Base-by-base conservation (phyloP, 2,329 filamentous ascomycete genomes). In the Penicillium sp. region DNA sequence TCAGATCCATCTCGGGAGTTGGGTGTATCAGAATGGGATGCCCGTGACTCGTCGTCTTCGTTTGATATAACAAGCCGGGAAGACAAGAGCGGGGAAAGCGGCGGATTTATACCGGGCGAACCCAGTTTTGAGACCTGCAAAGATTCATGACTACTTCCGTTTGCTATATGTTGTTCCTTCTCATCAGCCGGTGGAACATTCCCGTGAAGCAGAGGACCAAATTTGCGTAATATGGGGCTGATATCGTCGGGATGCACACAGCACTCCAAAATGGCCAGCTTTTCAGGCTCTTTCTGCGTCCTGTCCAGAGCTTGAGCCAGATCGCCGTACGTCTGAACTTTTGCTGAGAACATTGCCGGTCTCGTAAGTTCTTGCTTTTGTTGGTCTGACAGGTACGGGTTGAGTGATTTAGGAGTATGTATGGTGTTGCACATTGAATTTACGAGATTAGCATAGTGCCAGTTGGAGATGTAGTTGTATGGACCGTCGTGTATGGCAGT, bases 391-490 rank as follows among this genome's bases (percentile, higher is more conserved):
- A 30, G 7, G 21, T 28, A 48, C n/a, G 46, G 28, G 26, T 26
- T 47, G 26, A 23, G 5, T 26, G 45, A 24, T 8, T 20, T 26
- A 5, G 3, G 16, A 20, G 40, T 43, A 43, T 43, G 40, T 3
- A 7, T 1, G 11, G 9, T 43, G 21, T 6, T 43, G 40, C 40
- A 20, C n/a, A 43, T 20, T 43, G 5, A 11, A 21, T 20, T 21
- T 21, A 21, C 40, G 18, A 47, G 45, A 4, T 21, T 23, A 3
- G 45, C 21, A 2, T 47, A 47, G 21, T 47, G 77, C 90, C 90
- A 93, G n/a, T 76, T 69, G 51, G 80, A 77, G 55, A 94, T 84
- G 66, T 94, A 88, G 68, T 94, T 94, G 76, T 94, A 94, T 21
- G 68, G 71, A 42, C 84, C 87, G 9, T 90, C 78, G 81, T 86